A percentile compares a stretch with the other conserved stretches of the same genome.
These are phyloP conservation scores for Arthrobotrys iridis DNA, from an alignment of 2,329 filamentous ascomycete species.

Conservation along the genomic window DNA sequence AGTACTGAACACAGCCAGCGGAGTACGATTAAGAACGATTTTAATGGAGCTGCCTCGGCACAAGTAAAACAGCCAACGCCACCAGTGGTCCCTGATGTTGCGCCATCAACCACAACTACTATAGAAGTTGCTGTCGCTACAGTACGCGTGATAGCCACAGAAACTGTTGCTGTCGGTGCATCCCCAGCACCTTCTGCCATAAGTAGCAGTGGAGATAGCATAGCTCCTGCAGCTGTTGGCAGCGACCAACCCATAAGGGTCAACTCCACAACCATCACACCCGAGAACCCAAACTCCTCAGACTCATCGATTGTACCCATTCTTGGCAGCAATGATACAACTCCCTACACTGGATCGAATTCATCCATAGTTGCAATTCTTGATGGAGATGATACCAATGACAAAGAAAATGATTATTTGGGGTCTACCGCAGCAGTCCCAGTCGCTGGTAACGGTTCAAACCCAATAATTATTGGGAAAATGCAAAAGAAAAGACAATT, in stretches of 20 bases:
- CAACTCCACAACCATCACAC: neutral
- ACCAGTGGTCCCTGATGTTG: constrained; percentile 5
- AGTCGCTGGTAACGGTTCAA: constrained; percentile 1
- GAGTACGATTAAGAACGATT: neutral
- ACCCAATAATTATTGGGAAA: constrained; percentile 23
- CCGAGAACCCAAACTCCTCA: neutral
- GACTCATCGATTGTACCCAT: constrained; percentile 27
- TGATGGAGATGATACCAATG: neutral
- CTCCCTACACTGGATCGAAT: constrained; percentile 9
- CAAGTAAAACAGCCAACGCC: neutral
- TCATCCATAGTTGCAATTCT: constrained; percentile 18
- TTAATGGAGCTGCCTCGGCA: neutral
- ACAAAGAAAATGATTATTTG: neutral
- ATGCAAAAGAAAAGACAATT: constrained; percentile 16
- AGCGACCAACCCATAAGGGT: constrained; percentile 12
- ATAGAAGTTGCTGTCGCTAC: constrained; percentile 30
- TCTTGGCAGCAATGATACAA: constrained; percentile 21
- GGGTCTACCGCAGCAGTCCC: neutral
- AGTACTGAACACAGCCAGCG: neutral
- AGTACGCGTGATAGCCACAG: constrained; percentile 25
- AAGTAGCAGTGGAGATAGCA: neutral
- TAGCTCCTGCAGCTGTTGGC: constrained; percentile 5
- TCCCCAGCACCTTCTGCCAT: neutral
- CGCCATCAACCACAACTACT: constrained; percentile 32
- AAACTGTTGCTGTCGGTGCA: constrained; percentile 23